A percentile compares a stretch with the other conserved stretches of the same genome.
These are phyloP conservation scores for Carex parvula DNA, from an alignment of 176 grass and related monocot genomes.

Conservation along the genomic window DNA sequence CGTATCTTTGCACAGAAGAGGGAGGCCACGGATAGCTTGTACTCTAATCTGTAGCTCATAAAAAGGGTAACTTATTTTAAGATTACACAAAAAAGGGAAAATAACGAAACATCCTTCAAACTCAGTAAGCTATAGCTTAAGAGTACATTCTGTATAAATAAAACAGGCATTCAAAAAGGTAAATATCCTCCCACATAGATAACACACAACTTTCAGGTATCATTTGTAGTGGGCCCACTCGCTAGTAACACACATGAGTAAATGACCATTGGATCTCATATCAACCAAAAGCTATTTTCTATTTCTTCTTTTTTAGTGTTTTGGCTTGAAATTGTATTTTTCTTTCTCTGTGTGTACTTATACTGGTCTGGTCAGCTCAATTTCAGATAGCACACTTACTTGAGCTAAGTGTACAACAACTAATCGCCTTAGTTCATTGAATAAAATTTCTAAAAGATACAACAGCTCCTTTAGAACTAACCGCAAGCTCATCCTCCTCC, in stretches of 20 bases:
- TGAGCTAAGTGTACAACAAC: background rate
- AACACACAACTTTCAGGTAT: background rate
- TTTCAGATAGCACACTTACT: background rate
- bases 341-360: background rate
- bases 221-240: background rate
- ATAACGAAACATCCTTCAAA: background rate
- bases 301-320: background rate
- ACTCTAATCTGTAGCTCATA: constrained; percentile 74
- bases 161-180: background rate
- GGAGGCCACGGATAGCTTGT: constrained; percentile 97
- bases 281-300: background rate
- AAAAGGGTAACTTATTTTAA: background rate
- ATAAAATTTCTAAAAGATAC: background rate
- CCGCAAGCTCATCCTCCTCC: constrained; percentile 92
- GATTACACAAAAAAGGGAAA: background rate
- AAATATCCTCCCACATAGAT: background rate
- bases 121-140: background rate
- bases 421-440: background rate
- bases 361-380: background rate
- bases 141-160: background rate
- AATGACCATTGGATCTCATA: background rate
- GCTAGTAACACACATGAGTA: background rate
- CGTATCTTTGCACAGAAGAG: constrained; percentile 90
- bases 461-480: constrained; percentile 23
- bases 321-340: background rate